Evolutionary conservation across 1,284 basidiomycete species (phyloP), one percentile per base, ranked within the genome.

Genomic region (Cutaneotrichosporon cavernicola): DNA sequence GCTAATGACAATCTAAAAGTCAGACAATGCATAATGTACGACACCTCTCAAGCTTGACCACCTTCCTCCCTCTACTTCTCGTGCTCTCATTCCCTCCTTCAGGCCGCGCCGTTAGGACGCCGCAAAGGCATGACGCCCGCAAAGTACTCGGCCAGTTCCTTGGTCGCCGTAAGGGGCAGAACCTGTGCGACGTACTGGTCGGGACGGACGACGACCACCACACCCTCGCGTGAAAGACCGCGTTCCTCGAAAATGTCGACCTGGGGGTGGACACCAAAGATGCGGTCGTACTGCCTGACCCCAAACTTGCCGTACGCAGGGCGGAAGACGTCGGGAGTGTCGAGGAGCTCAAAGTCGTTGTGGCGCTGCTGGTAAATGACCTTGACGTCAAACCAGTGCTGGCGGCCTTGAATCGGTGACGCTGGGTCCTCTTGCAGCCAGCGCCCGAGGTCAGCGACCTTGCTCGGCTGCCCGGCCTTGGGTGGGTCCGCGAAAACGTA

Each of bases 121-220:
- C 26, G 26, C 26, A 26, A 26, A 9, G 40, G 56, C 56, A 57
- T 57, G 16, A 62, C 61, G 8, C 61, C 58, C 9, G 49, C 61
- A 46, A 66, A 62, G 53, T 49, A 61, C 30, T 32, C 53, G 6
- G n/a, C 58, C 10, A 66, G n/a, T 58, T 63, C 59, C 16, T 43
- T 36, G 31, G 62, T 58, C 0, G 58, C 62, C 3, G 53, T 55
- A 34, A 66, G 57, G n/a, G 56, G 55, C n/a, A 66, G 31, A 3
- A 69, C 64, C 16, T 52, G 63, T 0, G 68, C 53, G 26, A 77
- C 75, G 49, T 72, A 71, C 63, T 77, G 76, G 64, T 80, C 78
- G 0, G 78, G 78, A 6, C 78, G 73, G n/a, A 79, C 70, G 6
- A 80, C 70, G 9, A 79, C 68, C 30, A 78, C 63, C 7, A 73